Evolutionary conservation across 768 basidiomycete species (phyloP).

Genomic region (Saitozyma podzolica): DNA sequence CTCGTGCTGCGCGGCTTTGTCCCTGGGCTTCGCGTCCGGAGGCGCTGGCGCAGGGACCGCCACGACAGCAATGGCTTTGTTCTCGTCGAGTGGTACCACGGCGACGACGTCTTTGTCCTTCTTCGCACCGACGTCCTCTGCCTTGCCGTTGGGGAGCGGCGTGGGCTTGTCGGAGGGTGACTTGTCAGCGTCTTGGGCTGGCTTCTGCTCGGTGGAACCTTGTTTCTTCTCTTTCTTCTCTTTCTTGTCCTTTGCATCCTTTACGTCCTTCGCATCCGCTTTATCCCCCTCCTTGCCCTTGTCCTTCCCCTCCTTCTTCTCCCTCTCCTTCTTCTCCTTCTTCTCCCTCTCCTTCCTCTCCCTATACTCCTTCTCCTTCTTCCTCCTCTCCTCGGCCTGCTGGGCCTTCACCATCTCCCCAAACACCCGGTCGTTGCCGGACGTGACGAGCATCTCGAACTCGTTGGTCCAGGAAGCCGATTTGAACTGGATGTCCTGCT

Average conservation of each 20-base stretch:
- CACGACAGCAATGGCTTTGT: constrained; percentile 8
- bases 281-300: constrained; percentile 11
- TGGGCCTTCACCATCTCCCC: constrained; percentile 41
- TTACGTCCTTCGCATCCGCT: constrained; percentile 7
- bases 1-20: constrained; percentile 22
- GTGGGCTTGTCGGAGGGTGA: not conserved
- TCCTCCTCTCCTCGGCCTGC: constrained; percentile 23
- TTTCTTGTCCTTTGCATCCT: constrained; percentile 5
- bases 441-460: constrained; percentile 36
- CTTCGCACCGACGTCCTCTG: constrained; percentile 16
- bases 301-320: constrained; percentile 12
- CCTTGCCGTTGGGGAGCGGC: constrained; percentile 21
- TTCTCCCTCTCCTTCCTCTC: constrained; percentile 32
- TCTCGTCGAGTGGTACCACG: not conserved
- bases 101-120: constrained; percentile 3
- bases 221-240: not conserved
- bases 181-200: not conserved
- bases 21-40: constrained; percentile 9
- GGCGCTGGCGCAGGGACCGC: constrained; percentile 18
- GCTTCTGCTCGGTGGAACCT: not conserved
- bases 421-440: constrained; percentile 37
- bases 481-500: constrained; percentile 29
- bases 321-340: constrained; percentile 18
- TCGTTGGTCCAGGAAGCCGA: constrained; percentile 26
- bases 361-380: constrained; percentile 40